Percentiles rank a stretch among this genome's conserved stretches.
Conservation (phyloP, 2,329 filamentous ascomycete genomes). For the Bimuria novae-zelandiae region DNA sequence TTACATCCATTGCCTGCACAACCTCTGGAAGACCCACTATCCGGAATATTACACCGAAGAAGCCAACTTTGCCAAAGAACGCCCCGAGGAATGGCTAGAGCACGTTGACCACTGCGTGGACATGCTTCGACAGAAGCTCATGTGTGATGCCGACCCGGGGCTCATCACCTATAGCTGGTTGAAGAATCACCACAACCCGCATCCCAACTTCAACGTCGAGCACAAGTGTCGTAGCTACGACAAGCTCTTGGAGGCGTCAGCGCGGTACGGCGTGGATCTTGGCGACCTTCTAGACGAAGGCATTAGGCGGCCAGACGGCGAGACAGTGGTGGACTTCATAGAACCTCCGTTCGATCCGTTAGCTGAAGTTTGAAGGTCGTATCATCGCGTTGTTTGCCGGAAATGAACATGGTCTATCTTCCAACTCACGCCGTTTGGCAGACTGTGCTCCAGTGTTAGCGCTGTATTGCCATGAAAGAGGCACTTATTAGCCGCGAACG, state of each 20-base stretch:
- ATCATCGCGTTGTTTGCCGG: background rate
- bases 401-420: too few relatives aligned
- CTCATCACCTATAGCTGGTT: slow-evolving; percentile 16
- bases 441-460: background rate
- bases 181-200: slow-evolving; percentile 9
- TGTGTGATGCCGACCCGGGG: slow-evolving; percentile 14
- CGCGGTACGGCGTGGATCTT: slow-evolving; percentile 1
- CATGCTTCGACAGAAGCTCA: slow-evolving; percentile 16
- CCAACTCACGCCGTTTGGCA: background rate
- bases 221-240: slow-evolving; percentile 12
- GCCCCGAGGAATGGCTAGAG: slow-evolving; percentile 6
- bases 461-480: background rate
- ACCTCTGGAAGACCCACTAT: slow-evolving; percentile 7
- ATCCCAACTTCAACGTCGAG: slow-evolving; percentile 14
- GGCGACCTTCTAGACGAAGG: background rate
- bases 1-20: slow-evolving; percentile 9
- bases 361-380: background rate
- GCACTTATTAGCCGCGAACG: background rate
- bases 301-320: slow-evolving; percentile 2
- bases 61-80: background rate
- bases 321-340: slow-evolving; percentile 7
- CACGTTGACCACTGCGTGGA: slow-evolving; percentile 16
- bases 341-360: slow-evolving; percentile 10
- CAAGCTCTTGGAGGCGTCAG: slow-evolving; percentile 1
- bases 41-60: slow-evolving; percentile 11